Conservation (phyloP, 257 asterid species). For the Nicotiana sylvestris region DNA sequence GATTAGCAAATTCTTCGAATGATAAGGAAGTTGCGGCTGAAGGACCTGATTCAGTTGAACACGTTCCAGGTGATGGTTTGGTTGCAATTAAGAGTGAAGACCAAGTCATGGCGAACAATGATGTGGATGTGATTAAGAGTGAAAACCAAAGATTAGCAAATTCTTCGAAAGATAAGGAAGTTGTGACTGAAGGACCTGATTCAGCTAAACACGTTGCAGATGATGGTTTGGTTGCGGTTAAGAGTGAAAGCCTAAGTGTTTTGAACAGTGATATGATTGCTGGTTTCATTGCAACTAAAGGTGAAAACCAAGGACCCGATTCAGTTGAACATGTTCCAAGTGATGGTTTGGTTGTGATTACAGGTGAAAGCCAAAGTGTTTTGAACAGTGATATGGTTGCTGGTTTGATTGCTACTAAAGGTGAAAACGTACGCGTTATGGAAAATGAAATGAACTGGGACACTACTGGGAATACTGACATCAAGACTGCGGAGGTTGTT, state of each 20-base stretch:
- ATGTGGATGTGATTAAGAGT: not conserved
- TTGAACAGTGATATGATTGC: constrained; percentile 3
- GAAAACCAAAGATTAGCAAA: not conserved
- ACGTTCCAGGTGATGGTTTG: constrained; percentile 14
- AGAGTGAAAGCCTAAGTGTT: not conserved
- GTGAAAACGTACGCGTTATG: constrained; percentile 17
- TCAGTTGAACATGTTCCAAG: constrained; percentile 18
- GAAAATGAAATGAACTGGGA: constrained; percentile 11
- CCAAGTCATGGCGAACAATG: constrained; percentile 8
- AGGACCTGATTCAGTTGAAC: constrained; percentile 22
- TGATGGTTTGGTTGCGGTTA: constrained; percentile 10
- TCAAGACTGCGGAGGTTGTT: constrained; percentile 1
- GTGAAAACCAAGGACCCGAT: constrained; percentile 17
- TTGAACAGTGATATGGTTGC: not conserved
- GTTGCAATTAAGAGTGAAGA: constrained; percentile 3
- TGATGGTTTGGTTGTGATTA: constrained; percentile 12
- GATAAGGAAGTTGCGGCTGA: constrained; percentile 26
- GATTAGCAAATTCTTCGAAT: constrained; percentile 12
- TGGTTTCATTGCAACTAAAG: not conserved
- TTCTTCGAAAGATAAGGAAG: constrained; percentile 8
- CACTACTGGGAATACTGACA: constrained; percentile 1
- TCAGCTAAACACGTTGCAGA: constrained; percentile 18
- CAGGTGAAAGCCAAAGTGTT: not conserved
- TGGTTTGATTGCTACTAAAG: not conserved
- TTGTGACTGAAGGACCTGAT: constrained; percentile 11